Conservation (phyloP, 805 yeast species). For the Kuraishia floccosa region DNA sequence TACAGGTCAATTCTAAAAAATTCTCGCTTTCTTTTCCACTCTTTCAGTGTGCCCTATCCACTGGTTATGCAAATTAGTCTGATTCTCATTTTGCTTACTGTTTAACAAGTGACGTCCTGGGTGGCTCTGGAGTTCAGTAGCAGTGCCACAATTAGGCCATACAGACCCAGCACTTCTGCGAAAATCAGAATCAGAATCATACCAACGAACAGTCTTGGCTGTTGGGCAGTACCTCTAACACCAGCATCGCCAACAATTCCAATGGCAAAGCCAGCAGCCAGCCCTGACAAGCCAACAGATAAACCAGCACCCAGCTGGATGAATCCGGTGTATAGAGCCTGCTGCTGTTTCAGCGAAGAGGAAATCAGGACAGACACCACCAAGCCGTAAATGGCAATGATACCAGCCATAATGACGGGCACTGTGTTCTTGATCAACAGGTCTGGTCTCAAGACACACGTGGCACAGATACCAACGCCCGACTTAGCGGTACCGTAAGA, state of each 20-base stretch:
- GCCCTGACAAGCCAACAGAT: slow-evolving; percentile 92
- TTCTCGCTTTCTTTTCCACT: too few species aligned
- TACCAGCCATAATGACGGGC: slow-evolving; percentile 99
- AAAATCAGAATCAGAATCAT: slow-evolving; percentile 97
- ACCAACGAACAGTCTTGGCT: slow-evolving; percentile 94
- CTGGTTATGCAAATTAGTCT: too few species aligned
- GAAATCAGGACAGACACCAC: slow-evolving; percentile 94
- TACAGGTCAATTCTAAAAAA: too few species aligned
- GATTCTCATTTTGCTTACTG: too few species aligned
- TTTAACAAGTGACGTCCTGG: slow-evolving; percentile 75
- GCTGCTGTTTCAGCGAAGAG: slow-evolving; percentile 77
- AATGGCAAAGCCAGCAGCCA: slow-evolving; percentile 97
- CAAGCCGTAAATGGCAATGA: slow-evolving; percentile 95
- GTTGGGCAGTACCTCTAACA: slow-evolving; percentile 89
- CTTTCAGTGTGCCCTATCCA: too few species aligned
- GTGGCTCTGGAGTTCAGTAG: slow-evolving; percentile 96
- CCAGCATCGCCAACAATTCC: slow-evolving; percentile 97
- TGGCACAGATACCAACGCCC: slow-evolving; percentile 99
- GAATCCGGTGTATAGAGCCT: slow-evolving; percentile 93
- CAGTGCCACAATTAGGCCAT: slow-evolving; percentile 97
- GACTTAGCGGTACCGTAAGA: slow-evolving; percentile 98
- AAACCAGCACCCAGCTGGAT: slow-evolving; percentile 97
- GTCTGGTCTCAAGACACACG: slow-evolving; percentile 96
- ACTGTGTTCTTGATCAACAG: slow-evolving; percentile 85
- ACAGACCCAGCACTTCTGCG: slow-evolving; percentile 97